A percentile compares a stretch with the other conserved stretches of the same genome.
phyloP scores from a whole-genome alignment of 805 yeast genomes.

The Yarrowia sp. region DNA sequence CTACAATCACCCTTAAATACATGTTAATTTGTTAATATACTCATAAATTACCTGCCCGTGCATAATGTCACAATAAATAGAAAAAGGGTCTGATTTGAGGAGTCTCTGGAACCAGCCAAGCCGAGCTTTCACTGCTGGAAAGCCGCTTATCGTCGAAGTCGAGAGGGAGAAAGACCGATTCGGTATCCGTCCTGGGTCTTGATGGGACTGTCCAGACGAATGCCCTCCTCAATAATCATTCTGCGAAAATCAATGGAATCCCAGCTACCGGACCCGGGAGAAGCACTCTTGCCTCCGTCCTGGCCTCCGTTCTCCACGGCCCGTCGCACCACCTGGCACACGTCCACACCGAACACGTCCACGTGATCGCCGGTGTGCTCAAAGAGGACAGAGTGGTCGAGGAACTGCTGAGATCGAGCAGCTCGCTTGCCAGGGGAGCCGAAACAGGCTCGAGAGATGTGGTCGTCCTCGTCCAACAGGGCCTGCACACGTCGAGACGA shows the following conservation, averaged over 20 bases:
- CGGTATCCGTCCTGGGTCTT: constrained; percentile 25
- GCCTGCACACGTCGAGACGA: constrained; percentile 6
- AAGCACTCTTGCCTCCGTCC: background rate
- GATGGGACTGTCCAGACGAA: constrained; percentile 23
- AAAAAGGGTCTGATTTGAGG: constrained; percentile 17
- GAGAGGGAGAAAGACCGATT: constrained; percentile 8
- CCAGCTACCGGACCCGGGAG: constrained; percentile 7
- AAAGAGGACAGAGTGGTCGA: constrained; percentile 33
- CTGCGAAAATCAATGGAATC: constrained; percentile 25
- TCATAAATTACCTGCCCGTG: constrained; percentile 23
- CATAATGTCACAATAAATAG: constrained; percentile 18
- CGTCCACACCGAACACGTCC: constrained; percentile 57
- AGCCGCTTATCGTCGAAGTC: background rate
- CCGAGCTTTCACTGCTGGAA: background rate
- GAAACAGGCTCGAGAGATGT: constrained; percentile 39
- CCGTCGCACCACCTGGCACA: constrained; percentile 50
- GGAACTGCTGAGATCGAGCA: constrained; percentile 34
- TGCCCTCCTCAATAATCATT: constrained; percentile 24
- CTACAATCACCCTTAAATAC: background rate
- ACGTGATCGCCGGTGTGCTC: constrained; percentile 17
- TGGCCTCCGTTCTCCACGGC: constrained; percentile 40
- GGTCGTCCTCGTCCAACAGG: constrained; percentile 36
- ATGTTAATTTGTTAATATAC: constrained; percentile 7
- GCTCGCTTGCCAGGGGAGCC: constrained; percentile 42
- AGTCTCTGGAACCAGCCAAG: too few relatives aligned